Conservation (phyloP, 768 basidiomycete species). For the Hysterangium stoloniferum region DNA sequence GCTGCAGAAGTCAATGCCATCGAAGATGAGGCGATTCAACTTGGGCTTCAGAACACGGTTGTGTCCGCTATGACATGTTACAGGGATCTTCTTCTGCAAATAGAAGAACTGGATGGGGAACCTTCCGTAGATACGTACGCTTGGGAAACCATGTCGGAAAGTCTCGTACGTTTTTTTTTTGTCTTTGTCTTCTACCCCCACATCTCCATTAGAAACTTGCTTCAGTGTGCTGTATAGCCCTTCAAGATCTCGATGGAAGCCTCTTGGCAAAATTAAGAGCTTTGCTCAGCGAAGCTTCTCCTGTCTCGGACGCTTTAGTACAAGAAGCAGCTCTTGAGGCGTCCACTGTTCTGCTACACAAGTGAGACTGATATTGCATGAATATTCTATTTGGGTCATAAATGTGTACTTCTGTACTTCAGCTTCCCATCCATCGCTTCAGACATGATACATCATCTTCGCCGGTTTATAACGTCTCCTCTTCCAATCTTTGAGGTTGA, state of each 20-base stretch:
- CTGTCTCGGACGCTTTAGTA: slow-evolving; percentile 74
- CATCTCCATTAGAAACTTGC: slow-evolving; percentile 64
- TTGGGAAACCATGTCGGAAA: slow-evolving; percentile 90
- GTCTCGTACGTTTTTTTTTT: slow-evolving; percentile 46
- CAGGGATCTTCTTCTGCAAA: slow-evolving; percentile 66
- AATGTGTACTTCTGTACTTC: background rate
- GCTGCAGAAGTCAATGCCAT: slow-evolving; percentile 37
- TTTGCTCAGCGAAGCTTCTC: slow-evolving; percentile 72
- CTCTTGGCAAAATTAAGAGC: slow-evolving; percentile 63
- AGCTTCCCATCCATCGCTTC: slow-evolving; percentile 80
- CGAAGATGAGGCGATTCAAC: slow-evolving; percentile 26
- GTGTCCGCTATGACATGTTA: slow-evolving; percentile 68
- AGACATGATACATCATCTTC: slow-evolving; percentile 67
- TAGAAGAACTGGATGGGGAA: slow-evolving; percentile 75
- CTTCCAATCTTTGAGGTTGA: slow-evolving; percentile 83
- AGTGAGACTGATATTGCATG: slow-evolving; percentile 35
- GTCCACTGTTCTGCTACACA: slow-evolving; percentile 75
- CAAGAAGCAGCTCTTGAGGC: slow-evolving; percentile 89
- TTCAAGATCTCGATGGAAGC: slow-evolving; percentile 58
- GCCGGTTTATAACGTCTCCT: slow-evolving; percentile 84
- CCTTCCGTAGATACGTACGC: slow-evolving; percentile 81
- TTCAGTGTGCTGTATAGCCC: slow-evolving; percentile 69
- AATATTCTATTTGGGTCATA: background rate
- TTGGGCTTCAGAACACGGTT: slow-evolving; percentile 40
- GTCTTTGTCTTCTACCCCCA: background rate